Evolutionary conservation across 108 stramenopile genomes (phyloP), one percentile per base, ranked within the genome.

Genomic region (Poteriospumella lacustris): DNA sequence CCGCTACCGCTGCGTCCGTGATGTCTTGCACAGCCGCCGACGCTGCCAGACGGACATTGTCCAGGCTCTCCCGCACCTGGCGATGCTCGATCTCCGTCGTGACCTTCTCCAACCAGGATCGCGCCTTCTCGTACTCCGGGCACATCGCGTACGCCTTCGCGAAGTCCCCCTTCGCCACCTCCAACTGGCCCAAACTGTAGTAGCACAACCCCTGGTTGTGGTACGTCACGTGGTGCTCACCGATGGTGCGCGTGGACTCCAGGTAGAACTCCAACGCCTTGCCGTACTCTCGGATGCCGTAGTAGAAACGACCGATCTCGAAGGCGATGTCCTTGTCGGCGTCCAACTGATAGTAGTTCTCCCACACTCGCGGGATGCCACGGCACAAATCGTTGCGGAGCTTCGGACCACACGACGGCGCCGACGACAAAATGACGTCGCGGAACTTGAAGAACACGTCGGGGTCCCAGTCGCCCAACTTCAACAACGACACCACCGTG

Each of bases 171-270:
- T 79, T 52, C 2, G 89, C 87, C 12, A 26, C 44, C 39, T 78
- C 24, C 15, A 81, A 19, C 3, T 86, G 39, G 15, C 86, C 84
- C 42, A 87, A 58, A 47, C 81, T 80, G 75, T 85, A 89, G 83
- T 89, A 83, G 78, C 90, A 90, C 15, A 90, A 79, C 38, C 89
- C 90, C 80, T 88, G 87, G 78, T 90, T 90, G 78, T 89, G 89
- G 62, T 79, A 88, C 29, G 90, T 89, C 1, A 90, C 90, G 77
- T 90, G 90, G 68, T 90, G 90, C 76, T 90, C 87, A 24, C 90
- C 89, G 3, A 85, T 84, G 47, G 42, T 44, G 19, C 68, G 67
- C 26, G 77, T 80, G 44, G 84, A 86, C 43, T 82, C 59, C 31
- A 39, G 36, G 80, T 89, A 90, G 69, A 79, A 88, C n/a, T 33